Base-by-base conservation (phyloP, 495 filamentous ascomycete genomes). In the Tricharina praecox region DNA sequence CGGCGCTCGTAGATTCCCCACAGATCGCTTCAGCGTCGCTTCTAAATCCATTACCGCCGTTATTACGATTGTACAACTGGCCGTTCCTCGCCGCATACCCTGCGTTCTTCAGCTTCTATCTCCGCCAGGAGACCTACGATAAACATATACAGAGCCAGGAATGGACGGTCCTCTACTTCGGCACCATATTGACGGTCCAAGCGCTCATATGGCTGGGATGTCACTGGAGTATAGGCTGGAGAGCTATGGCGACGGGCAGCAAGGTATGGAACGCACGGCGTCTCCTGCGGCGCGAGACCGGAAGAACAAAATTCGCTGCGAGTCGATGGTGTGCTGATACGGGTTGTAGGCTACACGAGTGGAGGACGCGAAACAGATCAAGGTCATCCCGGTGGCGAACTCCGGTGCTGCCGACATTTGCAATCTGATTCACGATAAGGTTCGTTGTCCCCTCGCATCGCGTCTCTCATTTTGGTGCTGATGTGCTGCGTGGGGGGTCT, bases 101-200 rank as follows among this genome's bases (percentile, higher is more conserved):
- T 26, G 68, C 75, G 52, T 93, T 95, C 66, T 76, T 95, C 46
- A 72, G 83, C 55, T 74, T 84, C 63, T 95, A 88, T 60, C 75
- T 93, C 42, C 81, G 76, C 10, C 68, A 75, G 32, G 81, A 84
- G 20, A 74, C 80, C 51, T 99, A 96, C 66, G 78, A 90, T 41
- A 81, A 77, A 54, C 78, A 96, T 66, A 87, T 99, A 50, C 70
- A 79, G 45, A 79, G 77, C 19, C 75, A 77, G 53, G 90, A 99
- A 68, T 99, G 90, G 90, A 96, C 92, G 7, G 93, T 93, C 63
- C 84, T 96, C 44, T 99, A 78, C 73, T 70, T 79, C 50, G 87
- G 82, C 51, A 71, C 76, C 24, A 93, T 96, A 58, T 71, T 93
- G 61, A 94, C 87, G 10, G 53, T 76, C 39, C 90, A 99, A 69